phyloP scores from a whole-genome alignment of 495 filamentous ascomycete genomes.

The Venustampulla echinocandica region DNA sequence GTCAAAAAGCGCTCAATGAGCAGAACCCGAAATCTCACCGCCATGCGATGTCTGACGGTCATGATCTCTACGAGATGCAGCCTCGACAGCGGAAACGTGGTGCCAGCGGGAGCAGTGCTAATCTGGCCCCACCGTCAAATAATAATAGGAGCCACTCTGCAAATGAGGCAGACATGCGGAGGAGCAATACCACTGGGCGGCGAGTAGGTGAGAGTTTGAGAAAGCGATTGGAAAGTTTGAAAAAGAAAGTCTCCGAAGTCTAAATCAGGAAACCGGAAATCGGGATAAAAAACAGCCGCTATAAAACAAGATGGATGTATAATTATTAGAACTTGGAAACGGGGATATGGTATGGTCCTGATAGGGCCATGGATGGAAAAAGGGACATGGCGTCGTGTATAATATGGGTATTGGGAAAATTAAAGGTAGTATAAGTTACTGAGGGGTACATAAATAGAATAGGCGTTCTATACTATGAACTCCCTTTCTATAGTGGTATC shows the following conservation, averaged over 20 bases:
- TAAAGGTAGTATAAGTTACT: too few relatives aligned
- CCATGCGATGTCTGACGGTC: conserved; percentile 20
- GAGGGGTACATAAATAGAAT: neutral
- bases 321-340: neutral
- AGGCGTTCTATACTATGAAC: neutral
- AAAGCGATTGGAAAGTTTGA: conserved; percentile 37
- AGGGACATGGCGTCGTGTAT: conserved; percentile 2
- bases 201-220: conserved; percentile 35
- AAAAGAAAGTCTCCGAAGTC: conserved; percentile 3
- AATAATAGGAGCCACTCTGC: neutral
- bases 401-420: conserved; percentile 3
- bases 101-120: conserved; percentile 11
- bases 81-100: conserved; percentile 11
- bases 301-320: neutral
- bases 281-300: neutral
- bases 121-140: neutral
- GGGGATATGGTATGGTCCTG: neutral
- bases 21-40: too few relatives aligned
- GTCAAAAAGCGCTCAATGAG: too few relatives aligned
- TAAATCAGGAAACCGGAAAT: neutral
- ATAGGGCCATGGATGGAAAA: too few relatives aligned
- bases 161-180: conserved; percentile 14
- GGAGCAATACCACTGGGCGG: conserved; percentile 32
- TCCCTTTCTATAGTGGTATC: too few relatives aligned
- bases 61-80: conserved; percentile 35